phyloP scores from a whole-genome alignment of 2,329 filamentous ascomycete genomes.

The Apiospora koreana region DNA sequence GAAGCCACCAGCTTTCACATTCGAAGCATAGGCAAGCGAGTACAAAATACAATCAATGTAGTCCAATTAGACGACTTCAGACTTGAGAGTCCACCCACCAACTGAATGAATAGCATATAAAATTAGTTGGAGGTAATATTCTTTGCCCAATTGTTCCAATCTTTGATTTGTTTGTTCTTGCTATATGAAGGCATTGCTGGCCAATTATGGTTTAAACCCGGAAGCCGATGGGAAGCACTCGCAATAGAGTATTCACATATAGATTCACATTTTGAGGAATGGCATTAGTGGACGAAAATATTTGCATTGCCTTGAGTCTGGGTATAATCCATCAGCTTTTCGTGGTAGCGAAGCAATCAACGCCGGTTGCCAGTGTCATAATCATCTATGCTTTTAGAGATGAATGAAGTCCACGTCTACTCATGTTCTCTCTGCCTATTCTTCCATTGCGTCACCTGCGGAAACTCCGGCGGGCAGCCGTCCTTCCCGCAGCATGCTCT shows the following conservation, averaged over 20 bases:
- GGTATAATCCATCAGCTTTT: slow-evolving; percentile 26
- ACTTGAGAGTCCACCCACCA: too few species aligned
- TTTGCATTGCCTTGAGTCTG: slow-evolving; percentile 24
- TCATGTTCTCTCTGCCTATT: slow-evolving; percentile 19
- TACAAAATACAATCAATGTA: too few species aligned
- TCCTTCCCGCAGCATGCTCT: slow-evolving; percentile 91
- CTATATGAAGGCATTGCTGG: too few species aligned
- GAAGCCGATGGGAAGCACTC: too few species aligned
- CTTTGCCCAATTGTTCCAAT: too few species aligned
- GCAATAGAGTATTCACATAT: not conserved
- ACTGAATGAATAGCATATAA: too few species aligned
- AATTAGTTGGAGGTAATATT: too few species aligned
- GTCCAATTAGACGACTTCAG: too few species aligned
- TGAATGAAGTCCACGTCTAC: not conserved
- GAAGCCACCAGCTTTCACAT: too few species aligned
- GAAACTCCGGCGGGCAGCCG: slow-evolving; percentile 72
- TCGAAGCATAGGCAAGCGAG: too few species aligned
- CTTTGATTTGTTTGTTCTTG: too few species aligned
- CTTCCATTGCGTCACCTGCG: slow-evolving; percentile 58
- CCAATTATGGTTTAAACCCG: too few species aligned
- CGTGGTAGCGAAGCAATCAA: slow-evolving; percentile 15
- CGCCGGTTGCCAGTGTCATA: slow-evolving; percentile 11
- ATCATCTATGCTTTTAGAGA: not conserved
- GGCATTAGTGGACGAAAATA: not conserved
- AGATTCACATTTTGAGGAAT: not conserved